phyloP scores from a whole-genome alignment of 2,329 filamentous ascomycete species.

The Clarireedia sp. region DNA sequence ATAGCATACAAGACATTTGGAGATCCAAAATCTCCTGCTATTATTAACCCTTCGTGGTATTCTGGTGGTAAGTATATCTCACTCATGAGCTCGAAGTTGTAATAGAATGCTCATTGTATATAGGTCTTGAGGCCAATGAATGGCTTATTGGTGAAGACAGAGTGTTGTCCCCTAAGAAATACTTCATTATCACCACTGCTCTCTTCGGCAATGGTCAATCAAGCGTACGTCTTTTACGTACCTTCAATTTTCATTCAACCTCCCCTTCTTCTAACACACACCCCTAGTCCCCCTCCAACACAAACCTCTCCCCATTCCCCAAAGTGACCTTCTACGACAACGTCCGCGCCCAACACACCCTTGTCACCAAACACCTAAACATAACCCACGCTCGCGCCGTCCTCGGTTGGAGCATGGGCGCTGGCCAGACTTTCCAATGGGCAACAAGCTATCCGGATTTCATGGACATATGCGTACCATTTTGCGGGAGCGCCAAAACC shows the following conservation, averaged over 20 bases:
- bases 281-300: constrained; percentile 52
- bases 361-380: constrained; percentile 55
- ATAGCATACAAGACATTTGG: constrained; percentile 75
- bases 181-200: constrained; percentile 61
- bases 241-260: neutral
- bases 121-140: constrained; percentile 59
- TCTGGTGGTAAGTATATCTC: constrained; percentile 43
- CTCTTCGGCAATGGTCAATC: constrained; percentile 64
- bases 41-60: constrained; percentile 75
- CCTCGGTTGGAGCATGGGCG: constrained; percentile 65
- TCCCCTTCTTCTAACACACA: neutral
- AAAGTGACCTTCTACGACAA: constrained; percentile 60
- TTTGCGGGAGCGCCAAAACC: constrained; percentile 58
- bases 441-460: constrained; percentile 43
- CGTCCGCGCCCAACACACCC: constrained; percentile 55
- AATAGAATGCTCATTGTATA: constrained; percentile 2
- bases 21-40: constrained; percentile 49
- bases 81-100: neutral
- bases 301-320: constrained; percentile 49
- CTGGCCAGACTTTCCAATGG: constrained; percentile 59
- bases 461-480: constrained; percentile 57
- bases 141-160: constrained; percentile 51
- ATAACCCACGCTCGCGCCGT: constrained; percentile 54
- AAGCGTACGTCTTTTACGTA: constrained; percentile 26
- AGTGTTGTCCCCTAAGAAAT: constrained; percentile 54